These are phyloP conservation scores for Mycena latifolia DNA, from an alignment of 768 basidiomycete species.

Conservation along the genomic window DNA sequence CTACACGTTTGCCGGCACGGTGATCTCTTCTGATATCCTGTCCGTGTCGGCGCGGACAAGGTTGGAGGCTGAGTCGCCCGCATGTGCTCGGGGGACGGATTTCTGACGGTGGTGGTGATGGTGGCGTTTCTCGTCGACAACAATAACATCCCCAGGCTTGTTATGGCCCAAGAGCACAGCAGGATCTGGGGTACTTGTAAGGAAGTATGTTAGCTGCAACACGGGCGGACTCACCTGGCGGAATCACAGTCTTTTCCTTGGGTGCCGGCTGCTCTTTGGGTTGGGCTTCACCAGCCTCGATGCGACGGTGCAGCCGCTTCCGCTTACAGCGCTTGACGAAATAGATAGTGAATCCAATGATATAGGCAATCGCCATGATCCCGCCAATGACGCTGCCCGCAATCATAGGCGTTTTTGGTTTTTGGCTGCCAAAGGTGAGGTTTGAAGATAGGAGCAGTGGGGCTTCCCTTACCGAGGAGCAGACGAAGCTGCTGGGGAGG, in stretches of 20 bases:
- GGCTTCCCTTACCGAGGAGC: conserved; percentile 50
- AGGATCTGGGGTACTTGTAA: no score
- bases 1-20: conserved; percentile 32
- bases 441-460: conserved; percentile 3
- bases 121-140: conserved; percentile 31
- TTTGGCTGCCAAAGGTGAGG: conserved; percentile 51
- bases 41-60: conserved; percentile 26
- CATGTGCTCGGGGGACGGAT: conserved; percentile 15
- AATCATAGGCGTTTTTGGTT: conserved; percentile 70
- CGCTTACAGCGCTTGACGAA: conserved; percentile 65
- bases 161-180: conserved; percentile 67
- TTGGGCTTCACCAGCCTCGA: conserved; percentile 58
- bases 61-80: conserved; percentile 31
- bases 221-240: no score
- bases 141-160: conserved; percentile 52
- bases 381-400: conserved; percentile 71
- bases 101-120: conserved; percentile 32
- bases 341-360: conserved; percentile 69
- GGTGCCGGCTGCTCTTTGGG: conserved; percentile 53
- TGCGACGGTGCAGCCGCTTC: conserved; percentile 57
- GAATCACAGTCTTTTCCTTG: conserved; percentile 65
- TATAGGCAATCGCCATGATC: conserved; percentile 63
- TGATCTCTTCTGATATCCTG: conserved; percentile 39
- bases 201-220: no score
- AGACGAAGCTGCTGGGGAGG: conserved; percentile 53